Percentiles rank a stretch among this genome's conserved stretches.
Evolutionary conservation across 371 early-diverging fungal genomes (phyloP).

Genomic region (Mucor sp.): DNA sequence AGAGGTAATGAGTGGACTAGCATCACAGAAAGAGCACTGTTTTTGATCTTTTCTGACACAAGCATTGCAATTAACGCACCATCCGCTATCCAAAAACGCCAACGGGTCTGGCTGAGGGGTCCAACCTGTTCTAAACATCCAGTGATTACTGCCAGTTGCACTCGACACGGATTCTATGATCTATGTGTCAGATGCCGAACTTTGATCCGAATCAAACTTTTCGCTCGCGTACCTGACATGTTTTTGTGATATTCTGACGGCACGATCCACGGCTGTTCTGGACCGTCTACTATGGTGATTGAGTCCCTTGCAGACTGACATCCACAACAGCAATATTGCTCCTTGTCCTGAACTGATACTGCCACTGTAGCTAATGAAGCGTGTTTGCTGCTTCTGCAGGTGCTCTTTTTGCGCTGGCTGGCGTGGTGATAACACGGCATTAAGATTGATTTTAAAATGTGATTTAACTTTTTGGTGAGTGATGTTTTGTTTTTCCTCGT

Average conservation of each 20-base stretch:
- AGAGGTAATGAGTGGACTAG: neutral
- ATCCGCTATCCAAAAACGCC: slow-evolving; percentile 3
- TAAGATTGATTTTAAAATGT: neutral
- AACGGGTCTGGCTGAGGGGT: slow-evolving; percentile 22
- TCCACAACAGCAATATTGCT: neutral
- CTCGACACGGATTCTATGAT: neutral
- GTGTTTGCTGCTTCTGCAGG: neutral
- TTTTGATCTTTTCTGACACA: neutral
- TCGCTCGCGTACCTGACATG: neutral
- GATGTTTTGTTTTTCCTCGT: neutral
- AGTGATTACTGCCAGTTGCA: slow-evolving; percentile 3
- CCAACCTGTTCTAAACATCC: slow-evolving; percentile 28
- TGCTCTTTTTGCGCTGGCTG: neutral
- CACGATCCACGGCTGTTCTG: slow-evolving; percentile 11
- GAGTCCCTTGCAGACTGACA: slow-evolving; percentile 1
- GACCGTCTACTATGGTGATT: neutral
- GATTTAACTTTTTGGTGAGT: neutral
- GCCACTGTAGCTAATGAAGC: neutral
- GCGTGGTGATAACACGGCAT: neutral
- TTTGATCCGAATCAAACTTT: neutral
- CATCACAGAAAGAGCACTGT: slow-evolving; percentile 4
- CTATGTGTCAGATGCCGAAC: neutral
- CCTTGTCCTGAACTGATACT: neutral
- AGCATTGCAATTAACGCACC: slow-evolving; percentile 12
- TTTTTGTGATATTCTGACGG: slow-evolving; percentile 9